Base-by-base conservation (phyloP, 2,329 filamentous ascomycete genomes). In the Zopfia rhizophila region DNA sequence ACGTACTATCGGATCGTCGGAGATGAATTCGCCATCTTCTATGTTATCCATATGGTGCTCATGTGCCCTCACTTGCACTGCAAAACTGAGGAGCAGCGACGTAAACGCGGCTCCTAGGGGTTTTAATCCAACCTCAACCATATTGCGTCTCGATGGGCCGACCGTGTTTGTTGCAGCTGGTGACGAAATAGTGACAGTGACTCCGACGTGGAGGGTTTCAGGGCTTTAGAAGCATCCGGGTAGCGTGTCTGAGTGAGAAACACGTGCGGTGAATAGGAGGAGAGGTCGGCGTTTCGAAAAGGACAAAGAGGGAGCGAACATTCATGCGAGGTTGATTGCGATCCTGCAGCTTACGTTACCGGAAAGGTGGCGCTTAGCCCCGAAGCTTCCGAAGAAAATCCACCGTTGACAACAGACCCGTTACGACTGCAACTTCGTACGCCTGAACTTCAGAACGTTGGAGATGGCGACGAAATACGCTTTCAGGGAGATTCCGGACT, bases 11-110 rank as follows among this genome's bases (percentile, higher is more conserved):
- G 72, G 67, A 41, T 69, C 64, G 14, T 58, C 53, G 31, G 63
- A 76, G 21, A 74, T 53, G 19, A 48, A 60, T n/a, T 68, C 48
- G 7, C 72, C 74, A 22, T 74, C 68, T 24, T 61, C 55, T 14
- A 75, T 74, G 18, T 67, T 68, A 28, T 72, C 64, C 46, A 61
- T 64, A 43, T 73, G 58, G 56, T 76, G 72, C 29, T 75, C 74
- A 55, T 76, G 74, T 38, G 69, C 70, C 11, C 24, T 49, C 29
- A 46, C 53, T 13, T 82, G 86, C 56, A 48, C 56, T 21, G 58
- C 53, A 28, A 62, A 51, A 50, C 58, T 60, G 49, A 63, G 55
- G 17, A 72, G 50, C 28, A 65, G 41, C 38, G 54, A 53, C 39
- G 45, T 53, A 18, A 56, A 32, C 21, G 60, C 59, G 24, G 47